phyloP scores from a whole-genome alignment of 2,329 filamentous ascomycete species.

The Rhinocladiella mackenziei region DNA sequence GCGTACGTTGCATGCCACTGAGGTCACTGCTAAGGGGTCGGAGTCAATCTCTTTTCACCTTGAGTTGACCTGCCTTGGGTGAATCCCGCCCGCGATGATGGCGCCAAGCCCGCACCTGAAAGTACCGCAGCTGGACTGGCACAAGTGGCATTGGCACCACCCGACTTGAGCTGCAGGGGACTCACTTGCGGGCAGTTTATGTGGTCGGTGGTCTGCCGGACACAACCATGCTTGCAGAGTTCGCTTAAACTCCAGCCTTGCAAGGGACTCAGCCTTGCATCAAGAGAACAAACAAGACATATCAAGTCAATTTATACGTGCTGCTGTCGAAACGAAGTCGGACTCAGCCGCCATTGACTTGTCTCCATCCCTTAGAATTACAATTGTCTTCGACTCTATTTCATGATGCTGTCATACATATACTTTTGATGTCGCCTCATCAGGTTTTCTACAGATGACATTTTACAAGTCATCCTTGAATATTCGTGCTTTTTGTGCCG shows the following conservation, averaged over 20 bases:
- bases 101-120: conserved; percentile 7
- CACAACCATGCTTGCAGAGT: too few species aligned
- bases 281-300: background rate
- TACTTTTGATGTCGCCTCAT: too few species aligned
- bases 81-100: conserved; percentile 11
- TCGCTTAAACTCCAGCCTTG: background rate
- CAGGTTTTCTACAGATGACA: background rate
- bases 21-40: conserved; percentile 3
- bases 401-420: too few species aligned
- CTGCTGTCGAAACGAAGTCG: background rate
- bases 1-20: conserved; percentile 3
- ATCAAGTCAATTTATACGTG: background rate
- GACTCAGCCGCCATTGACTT: too few species aligned
- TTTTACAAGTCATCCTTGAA: conserved; percentile 20
- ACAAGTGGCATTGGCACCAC: too few species aligned
- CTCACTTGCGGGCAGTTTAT: too few species aligned
- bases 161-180: too few species aligned
- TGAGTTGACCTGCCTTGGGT: background rate
- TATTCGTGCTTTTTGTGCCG: conserved; percentile 24
- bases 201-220: too few species aligned
- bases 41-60: conserved; percentile 6
- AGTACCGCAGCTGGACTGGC: background rate
- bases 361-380: too few species aligned
- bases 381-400: too few species aligned
- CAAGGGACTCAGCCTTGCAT: conserved; percentile 1